phyloP scores from a whole-genome alignment of 164 flowering plant genomes.

The Nymphaea colorata region DNA sequence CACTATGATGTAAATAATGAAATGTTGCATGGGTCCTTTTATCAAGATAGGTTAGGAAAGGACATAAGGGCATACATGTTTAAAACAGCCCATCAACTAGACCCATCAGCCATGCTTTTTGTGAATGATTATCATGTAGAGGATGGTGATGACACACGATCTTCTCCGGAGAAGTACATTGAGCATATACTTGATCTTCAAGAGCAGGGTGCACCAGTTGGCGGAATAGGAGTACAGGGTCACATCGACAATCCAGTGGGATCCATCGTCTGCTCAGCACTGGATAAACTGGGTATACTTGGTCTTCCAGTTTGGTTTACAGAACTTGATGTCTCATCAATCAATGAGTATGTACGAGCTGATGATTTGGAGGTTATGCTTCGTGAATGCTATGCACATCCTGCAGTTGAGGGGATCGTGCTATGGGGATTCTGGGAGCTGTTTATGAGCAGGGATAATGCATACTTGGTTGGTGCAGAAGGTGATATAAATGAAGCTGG shows the following conservation, averaged over 20 bases:
- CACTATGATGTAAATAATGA: constrained; percentile 96
- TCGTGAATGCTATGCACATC: constrained; percentile 80
- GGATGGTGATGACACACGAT: constrained; percentile 64
- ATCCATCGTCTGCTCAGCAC: constrained; percentile 59
- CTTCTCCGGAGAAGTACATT: constrained; percentile 80
- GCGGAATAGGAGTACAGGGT: constrained; percentile 87
- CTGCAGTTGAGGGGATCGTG: constrained; percentile 83
- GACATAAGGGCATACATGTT: constrained; percentile 70
- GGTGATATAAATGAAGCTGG: constrained; percentile 85
- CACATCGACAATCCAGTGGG: constrained; percentile 86
- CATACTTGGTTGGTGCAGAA: constrained; percentile 81
- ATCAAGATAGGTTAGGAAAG: constrained; percentile 64
- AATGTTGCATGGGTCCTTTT: constrained; percentile 93
- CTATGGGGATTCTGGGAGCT: constrained; percentile 99
- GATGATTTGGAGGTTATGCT: constrained; percentile 96
- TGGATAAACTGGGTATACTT: constrained; percentile 63
- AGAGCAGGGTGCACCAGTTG: constrained; percentile 84
- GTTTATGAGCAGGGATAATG: constrained; percentile 75
- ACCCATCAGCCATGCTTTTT: constrained; percentile 62
- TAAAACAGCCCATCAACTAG: constrained; percentile 66
- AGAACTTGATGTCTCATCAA: constrained; percentile 78
- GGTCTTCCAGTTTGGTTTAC: constrained; percentile 98
- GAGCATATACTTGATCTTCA: constrained; percentile 60
- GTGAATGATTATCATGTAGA: constrained; percentile 91
- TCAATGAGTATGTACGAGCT: constrained; percentile 71